Evolutionary conservation across 768 basidiomycete species (phyloP).

Genomic region (Lactarius psammicola): DNA sequence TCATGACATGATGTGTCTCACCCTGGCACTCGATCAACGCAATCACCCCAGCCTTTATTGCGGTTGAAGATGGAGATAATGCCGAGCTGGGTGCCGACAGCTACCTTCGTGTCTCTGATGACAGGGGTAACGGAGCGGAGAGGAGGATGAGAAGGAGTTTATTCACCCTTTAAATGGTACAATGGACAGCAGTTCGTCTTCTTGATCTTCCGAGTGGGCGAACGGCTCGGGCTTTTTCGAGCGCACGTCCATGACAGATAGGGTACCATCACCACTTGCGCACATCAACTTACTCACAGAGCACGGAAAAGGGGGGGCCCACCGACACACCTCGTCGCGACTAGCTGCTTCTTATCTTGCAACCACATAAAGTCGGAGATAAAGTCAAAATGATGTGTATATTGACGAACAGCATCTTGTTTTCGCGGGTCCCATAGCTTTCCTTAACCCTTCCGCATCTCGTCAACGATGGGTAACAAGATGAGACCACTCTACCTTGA

Average conservation of each 20-base stretch:
- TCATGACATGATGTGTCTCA: slow-evolving; percentile 41
- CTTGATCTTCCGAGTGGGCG: slow-evolving; percentile 92
- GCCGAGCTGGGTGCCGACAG: slow-evolving; percentile 88
- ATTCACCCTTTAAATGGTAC: slow-evolving; percentile 78
- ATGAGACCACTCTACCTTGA: slow-evolving; percentile 58
- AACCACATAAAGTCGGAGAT: slow-evolving; percentile 91
- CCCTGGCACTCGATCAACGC: slow-evolving; percentile 89
- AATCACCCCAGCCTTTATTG: slow-evolving; percentile 85
- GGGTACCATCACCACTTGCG: slow-evolving; percentile 83
- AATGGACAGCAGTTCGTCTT: slow-evolving; percentile 88
- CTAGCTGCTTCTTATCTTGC: slow-evolving; percentile 65
- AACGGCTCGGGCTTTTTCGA: slow-evolving; percentile 75
- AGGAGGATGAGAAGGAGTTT: neutral
- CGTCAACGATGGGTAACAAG: neutral
- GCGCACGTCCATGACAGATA: slow-evolving; percentile 90
- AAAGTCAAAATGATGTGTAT: slow-evolving; percentile 90
- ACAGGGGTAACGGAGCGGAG: neutral
- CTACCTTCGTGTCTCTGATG: slow-evolving; percentile 67
- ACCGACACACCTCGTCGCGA: slow-evolving; percentile 77
- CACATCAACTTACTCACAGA: neutral
- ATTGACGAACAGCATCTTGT: slow-evolving; percentile 58
- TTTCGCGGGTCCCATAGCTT: slow-evolving; percentile 91
- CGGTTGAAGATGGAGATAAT: slow-evolving; percentile 89
- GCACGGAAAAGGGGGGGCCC: neutral
- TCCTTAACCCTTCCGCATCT: neutral